phyloP scores from a whole-genome alignment of 495 filamentous ascomycete species.

The Aspergillus hancockii region DNA sequence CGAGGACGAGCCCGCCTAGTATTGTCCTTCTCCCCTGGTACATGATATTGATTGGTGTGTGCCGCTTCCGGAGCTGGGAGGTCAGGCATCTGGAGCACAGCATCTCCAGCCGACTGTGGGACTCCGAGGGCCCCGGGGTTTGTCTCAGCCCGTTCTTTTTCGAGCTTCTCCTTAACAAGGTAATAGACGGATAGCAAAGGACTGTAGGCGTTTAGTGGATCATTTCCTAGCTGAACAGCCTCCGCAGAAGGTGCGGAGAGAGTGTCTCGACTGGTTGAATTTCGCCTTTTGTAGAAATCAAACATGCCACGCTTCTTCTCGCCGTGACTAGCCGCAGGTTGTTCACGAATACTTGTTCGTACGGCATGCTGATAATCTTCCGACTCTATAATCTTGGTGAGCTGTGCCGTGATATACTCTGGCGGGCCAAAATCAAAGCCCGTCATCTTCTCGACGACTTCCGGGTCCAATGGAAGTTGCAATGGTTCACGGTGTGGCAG shows the following conservation, averaged over 20 bases:
- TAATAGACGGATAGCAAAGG: constrained; percentile 95
- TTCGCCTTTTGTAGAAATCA: constrained; percentile 95
- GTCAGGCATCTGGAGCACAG: constrained; percentile 67
- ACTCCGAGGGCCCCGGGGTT: constrained; percentile 61
- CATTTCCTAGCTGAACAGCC: constrained; percentile 75
- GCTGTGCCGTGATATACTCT: constrained; percentile 76
- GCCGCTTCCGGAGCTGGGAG: constrained; percentile 82
- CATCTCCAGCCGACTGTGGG: constrained; percentile 58
- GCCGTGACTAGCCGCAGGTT: constrained; percentile 60
- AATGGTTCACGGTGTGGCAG: constrained; percentile 83
- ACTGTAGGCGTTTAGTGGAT: constrained; percentile 92
- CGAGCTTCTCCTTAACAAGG: constrained; percentile 90
- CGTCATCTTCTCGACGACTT: constrained; percentile 89
- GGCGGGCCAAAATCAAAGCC: constrained; percentile 95
- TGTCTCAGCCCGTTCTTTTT: constrained; percentile 70
- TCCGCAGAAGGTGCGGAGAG: constrained; percentile 85
- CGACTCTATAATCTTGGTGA: constrained; percentile 82
- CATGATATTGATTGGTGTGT: constrained; percentile 87
- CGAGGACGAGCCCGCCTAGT: constrained; percentile 79
- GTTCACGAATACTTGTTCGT: constrained; percentile 64
- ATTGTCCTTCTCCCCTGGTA: constrained; percentile 77
- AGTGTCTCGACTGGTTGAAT: constrained; percentile 87
- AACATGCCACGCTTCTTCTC: constrained; percentile 92
- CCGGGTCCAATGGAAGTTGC: constrained; percentile 77
- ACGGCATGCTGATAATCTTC: constrained; percentile 89